Percentiles rank a stretch among this genome's conserved stretches.
Conservation (phyloP, 2,329 filamentous ascomycete species). For the Botrytis fragariae region DNA sequence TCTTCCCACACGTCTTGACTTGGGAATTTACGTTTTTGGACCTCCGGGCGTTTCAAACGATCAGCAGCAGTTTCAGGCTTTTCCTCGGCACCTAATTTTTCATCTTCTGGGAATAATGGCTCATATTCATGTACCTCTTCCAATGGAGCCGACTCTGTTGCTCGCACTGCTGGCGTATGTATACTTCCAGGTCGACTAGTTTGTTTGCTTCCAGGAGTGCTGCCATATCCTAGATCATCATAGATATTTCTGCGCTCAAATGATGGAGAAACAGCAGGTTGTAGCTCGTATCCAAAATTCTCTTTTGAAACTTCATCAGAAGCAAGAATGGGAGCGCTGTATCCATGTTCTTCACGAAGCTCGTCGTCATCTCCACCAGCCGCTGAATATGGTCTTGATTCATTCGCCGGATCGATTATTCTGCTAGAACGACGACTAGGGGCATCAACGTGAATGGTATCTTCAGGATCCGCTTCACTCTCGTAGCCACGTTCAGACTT, state of each 20-base stretch:
- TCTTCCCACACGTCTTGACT: constrained; percentile 98
- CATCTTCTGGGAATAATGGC: constrained; percentile 83
- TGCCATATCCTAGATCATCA: constrained; percentile 51
- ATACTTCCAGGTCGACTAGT: constrained; percentile 63
- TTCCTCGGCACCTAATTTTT: constrained; percentile 48
- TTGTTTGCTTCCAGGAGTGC: constrained; percentile 45
- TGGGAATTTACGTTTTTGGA: constrained; percentile 71
- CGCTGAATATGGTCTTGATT: constrained; percentile 47
- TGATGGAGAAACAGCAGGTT: constrained; percentile 78
- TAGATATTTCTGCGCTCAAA: constrained; percentile 62
- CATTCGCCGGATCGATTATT: constrained; percentile 45
- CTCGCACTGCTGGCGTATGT: constrained; percentile 48
- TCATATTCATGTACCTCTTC: constrained; percentile 94
- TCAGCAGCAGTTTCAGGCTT: constrained; percentile 52
- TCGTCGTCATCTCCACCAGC: constrained; percentile 46
- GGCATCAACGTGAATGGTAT: constrained; percentile 76
- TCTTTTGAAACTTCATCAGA: constrained; percentile 82
- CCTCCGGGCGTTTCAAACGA: constrained; percentile 53
- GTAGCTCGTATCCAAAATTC: constrained; percentile 63
- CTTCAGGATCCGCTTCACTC: constrained; percentile 51
- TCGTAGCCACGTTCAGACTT: constrained; percentile 43
- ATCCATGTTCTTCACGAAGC: constrained; percentile 58
- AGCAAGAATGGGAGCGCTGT: constrained; percentile 79
- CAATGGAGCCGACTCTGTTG: constrained; percentile 63
- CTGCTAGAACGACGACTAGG: constrained; percentile 48